Evolutionary conservation across 1,284 basidiomycete species (phyloP), one percentile per base, ranked within the genome.

Genomic region (Tilletia setariae): DNA sequence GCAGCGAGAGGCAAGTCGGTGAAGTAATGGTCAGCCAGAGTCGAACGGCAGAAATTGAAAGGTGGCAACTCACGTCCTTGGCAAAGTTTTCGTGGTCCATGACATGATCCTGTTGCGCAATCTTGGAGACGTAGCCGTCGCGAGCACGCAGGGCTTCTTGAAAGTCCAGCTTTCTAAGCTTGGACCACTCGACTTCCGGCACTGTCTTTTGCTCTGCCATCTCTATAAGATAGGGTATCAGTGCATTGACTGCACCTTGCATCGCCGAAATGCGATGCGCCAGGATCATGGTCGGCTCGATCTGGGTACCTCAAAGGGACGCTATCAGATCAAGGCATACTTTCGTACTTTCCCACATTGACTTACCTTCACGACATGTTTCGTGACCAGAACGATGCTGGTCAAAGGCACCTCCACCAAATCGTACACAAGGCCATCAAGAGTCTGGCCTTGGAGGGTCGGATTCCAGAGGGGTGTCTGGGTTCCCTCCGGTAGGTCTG

Each of bases 151-250:
- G 80, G 25, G 87, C 84, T 73, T 98, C 95, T 82, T 97, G 93
- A 82, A 98, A 96, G 71, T 98, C 94, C 19, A 99, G 84, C n/a
- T 88, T 86, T 53, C 90, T 88, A 75, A 94, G 86, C 66, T 90
- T 88, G 62, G 85, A 85, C 94, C 94, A 98, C 70, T 93, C 92
- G 0, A 79, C 80, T 67, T 85, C 84, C 2, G 67, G 62, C 23
- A 70, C 47, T 28, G 51, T 32, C 4, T 53, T 49, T 23, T 69
- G 66, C n/a, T 51, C 44, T 2, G 65, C 25, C 7, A 90, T 87
- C 25, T 63, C 62, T 19, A 28, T 8, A n/a, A 63, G 15, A 21
- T 15, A 44, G 23, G 62, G 62, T 19, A 72, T 46, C 23, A 78
- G 68, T 25, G 64, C 61, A 28, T 71, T 66, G 0, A 79, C 67